A percentile compares a stretch with the other conserved stretches of the same genome.
phyloP scores from a whole-genome alignment of 805 yeast species.

The Ogataea chonburiensis region DNA sequence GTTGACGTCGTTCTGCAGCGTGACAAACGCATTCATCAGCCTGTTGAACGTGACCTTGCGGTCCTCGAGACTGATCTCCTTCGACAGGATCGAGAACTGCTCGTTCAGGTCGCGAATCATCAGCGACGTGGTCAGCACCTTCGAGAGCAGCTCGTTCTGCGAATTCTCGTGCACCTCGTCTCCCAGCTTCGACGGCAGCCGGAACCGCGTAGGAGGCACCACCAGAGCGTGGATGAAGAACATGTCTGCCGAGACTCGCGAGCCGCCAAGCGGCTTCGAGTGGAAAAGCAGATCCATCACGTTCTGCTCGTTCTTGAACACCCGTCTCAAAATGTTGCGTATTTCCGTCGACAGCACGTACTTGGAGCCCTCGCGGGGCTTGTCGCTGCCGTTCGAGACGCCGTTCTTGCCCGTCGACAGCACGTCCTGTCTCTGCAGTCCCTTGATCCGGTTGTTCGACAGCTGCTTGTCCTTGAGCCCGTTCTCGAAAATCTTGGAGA shows the following conservation, averaged over 20 bases:
- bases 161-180: slow-evolving; percentile 94
- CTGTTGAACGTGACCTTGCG: slow-evolving; percentile 78
- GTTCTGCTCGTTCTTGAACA: slow-evolving; percentile 71
- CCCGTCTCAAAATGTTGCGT: slow-evolving; percentile 68
- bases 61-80: slow-evolving; percentile 63
- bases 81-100: slow-evolving; percentile 64
- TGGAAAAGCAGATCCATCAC: slow-evolving; percentile 76
- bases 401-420: slow-evolving; percentile 39
- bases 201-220: slow-evolving; percentile 95
- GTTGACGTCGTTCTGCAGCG: slow-evolving; percentile 92
- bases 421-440: slow-evolving; percentile 71
- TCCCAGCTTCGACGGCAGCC: slow-evolving; percentile 95
- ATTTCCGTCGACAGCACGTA: slow-evolving; percentile 88
- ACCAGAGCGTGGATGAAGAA: slow-evolving; percentile 86
- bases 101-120: slow-evolving; percentile 87
- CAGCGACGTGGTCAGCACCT: slow-evolving; percentile 74
- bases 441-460: slow-evolving; percentile 79
- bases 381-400: slow-evolving; percentile 27
- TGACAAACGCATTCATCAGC: slow-evolving; percentile 93
- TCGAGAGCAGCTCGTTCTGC: slow-evolving; percentile 84
- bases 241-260: slow-evolving; percentile 64
- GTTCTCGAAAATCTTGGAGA: slow-evolving; percentile 86
- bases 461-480: slow-evolving; percentile 80
- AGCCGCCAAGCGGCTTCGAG: slow-evolving; percentile 61
- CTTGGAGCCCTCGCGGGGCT: slow-evolving; percentile 71